Percentiles rank a stretch among this genome's conserved stretches.
Evolutionary conservation across 257 asterid genomes (phyloP).

Genomic region (Petunia axillaris): DNA sequence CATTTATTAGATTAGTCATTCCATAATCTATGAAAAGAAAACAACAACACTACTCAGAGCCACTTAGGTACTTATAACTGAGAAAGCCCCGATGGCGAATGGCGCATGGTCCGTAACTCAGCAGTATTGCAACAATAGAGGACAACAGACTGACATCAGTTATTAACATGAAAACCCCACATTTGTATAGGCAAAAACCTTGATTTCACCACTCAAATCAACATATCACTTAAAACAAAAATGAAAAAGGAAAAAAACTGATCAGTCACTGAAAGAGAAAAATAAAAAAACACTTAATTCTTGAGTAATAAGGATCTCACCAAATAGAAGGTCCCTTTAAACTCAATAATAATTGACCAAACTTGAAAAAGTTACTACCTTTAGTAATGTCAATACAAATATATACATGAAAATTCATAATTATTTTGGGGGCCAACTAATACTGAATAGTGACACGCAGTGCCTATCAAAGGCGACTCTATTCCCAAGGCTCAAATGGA

Average conservation of each 20-base stretch:
- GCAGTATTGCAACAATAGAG: not conserved
- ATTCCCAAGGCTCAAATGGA: too few species aligned
- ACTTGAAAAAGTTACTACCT: not conserved
- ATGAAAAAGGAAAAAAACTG: not conserved
- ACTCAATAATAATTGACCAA: not conserved
- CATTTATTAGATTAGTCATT: slow-evolving; percentile 35
- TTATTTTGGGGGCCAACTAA: not conserved
- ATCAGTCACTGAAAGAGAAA: not conserved
- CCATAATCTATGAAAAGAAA: not conserved
- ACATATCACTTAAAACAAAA: not conserved
- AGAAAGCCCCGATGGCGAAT: too few species aligned
- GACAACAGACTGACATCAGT: slow-evolving; percentile 7
- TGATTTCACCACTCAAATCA: not conserved
- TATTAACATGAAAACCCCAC: not conserved
- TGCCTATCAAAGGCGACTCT: too few species aligned
- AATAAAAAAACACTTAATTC: not conserved
- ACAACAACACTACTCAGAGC: not conserved
- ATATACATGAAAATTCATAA: not conserved
- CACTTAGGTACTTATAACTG: not conserved
- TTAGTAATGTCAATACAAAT: not conserved
- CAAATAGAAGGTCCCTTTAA: not conserved
- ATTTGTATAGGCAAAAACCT: not conserved
- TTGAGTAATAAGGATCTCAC: not conserved
- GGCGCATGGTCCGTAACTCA: not conserved
- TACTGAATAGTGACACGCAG: too few species aligned